Evolutionary conservation across 164 flowering plant species (phyloP), one percentile per base, ranked within the genome.

Genomic region (Vitis amurensis): DNA sequence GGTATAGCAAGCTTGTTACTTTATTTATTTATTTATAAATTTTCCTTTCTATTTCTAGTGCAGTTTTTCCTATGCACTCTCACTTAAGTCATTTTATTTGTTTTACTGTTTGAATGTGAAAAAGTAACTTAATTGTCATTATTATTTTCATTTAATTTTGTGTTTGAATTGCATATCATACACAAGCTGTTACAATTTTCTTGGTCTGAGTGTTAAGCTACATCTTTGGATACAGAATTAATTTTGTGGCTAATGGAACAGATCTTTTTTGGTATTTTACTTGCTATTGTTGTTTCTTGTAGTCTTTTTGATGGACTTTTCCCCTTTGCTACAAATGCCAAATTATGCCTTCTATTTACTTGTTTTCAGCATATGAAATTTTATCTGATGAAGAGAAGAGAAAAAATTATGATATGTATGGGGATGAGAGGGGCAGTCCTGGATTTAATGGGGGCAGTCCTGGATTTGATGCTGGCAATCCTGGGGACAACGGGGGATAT

Each of bases 321-420:
- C 15, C n/a, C 9, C 11, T 16, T 7, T 44, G 30, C 14, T 58
- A 8, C 51, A 52, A 59, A 56, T 66, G 16, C 27, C 72, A 68
- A 60, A 64, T 50, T 67, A 15, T 65, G 4, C 11, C 29, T 71
- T n/a, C 47, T 67, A 17, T 68, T 53, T n/a, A 11, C 9, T 59
- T 1, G 19, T 55, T 30, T 79, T 16, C 87, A 94, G 98, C 98
- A 14, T 94, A 94, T 75, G 98, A 94, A 67, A 82, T 91, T 53
- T 77, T 94, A 75, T 92, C 97, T 6, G 97, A 94, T 79, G 98
- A 92, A 70, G 87, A 87, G 70, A 94, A 92, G 81, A 86, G 98
- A 67, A 94, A 94, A 78, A 92, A 91, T 52, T 94, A 91, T 78
- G 98, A 94, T 80, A 70, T 81, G 17, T 88, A 91, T 79, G 98